Conservation (phyloP, 2,329 filamentous ascomycete species). For the Sordariomycetes sp. region DNA sequence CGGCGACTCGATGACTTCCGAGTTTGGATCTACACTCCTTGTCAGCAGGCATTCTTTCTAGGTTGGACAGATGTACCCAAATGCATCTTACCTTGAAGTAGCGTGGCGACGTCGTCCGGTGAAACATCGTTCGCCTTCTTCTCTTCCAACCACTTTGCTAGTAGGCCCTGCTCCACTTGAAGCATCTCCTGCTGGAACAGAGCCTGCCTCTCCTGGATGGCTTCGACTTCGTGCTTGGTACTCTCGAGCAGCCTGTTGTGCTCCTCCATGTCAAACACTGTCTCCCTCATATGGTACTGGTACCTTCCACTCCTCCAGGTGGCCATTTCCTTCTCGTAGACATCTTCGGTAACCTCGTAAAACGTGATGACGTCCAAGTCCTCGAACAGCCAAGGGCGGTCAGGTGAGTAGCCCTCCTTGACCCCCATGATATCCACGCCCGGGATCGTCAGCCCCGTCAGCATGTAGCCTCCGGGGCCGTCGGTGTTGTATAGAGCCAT, state of each 20-base stretch:
- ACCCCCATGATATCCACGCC: constrained; percentile 18
- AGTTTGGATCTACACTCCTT: background rate
- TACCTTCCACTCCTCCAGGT: constrained; percentile 17
- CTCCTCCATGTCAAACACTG: constrained; percentile 17
- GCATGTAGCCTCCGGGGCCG: constrained; percentile 22
- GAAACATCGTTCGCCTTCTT: too few species aligned
- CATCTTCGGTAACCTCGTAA: constrained; percentile 16
- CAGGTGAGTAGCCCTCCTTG: constrained; percentile 8
- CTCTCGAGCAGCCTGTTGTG: constrained; percentile 12
- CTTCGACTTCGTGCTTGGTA: constrained; percentile 8
- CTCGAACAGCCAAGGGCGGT: constrained; percentile 22
- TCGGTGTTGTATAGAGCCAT: constrained; percentile 18
- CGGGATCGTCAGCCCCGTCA: constrained; percentile 16
- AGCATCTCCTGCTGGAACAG: background rate
- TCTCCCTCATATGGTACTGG: constrained; percentile 14
- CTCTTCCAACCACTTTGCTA: constrained; percentile 20
- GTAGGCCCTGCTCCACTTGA: constrained; percentile 15
- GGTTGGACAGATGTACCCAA: constrained; percentile 7
- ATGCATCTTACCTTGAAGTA: too few species aligned
- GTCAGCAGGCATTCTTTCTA: background rate
- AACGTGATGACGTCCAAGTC: constrained; percentile 21
- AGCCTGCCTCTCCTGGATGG: background rate
- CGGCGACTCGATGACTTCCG: background rate
- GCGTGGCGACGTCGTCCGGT: too few species aligned
- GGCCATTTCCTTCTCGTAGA: constrained; percentile 14